A percentile compares a stretch with the other conserved stretches of the same genome.
phyloP scores from a whole-genome alignment of 129 eudicot genomes.

The Silybum marianum region DNA sequence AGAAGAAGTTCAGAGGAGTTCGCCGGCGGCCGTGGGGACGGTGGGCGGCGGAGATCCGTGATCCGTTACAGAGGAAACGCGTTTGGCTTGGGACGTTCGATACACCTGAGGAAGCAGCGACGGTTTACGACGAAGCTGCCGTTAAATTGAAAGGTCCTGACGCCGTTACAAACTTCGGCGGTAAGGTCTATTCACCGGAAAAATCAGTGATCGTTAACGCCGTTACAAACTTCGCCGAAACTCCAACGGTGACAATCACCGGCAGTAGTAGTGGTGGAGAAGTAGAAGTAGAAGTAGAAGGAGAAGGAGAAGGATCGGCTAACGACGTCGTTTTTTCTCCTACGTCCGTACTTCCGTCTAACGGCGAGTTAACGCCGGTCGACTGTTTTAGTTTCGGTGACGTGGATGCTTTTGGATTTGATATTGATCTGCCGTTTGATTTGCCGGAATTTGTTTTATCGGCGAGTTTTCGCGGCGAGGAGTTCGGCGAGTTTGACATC shows the following conservation, averaged over 20 bases:
- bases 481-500: constrained; percentile 55
- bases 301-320: background rate
- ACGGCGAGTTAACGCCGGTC: constrained; percentile 41
- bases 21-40: constrained; percentile 72
- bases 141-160: constrained; percentile 49
- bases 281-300: background rate
- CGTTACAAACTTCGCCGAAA: background rate
- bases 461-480: constrained; percentile 35
- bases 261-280: constrained; percentile 4
- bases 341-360: constrained; percentile 48
- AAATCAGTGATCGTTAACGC: background rate
- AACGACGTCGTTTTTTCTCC: constrained; percentile 49
- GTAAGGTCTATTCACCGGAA: constrained; percentile 4
- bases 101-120: constrained; percentile 68
- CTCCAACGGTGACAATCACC: background rate
- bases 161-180: constrained; percentile 70
- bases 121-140: constrained; percentile 64
- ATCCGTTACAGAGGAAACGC: constrained; percentile 51
- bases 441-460: constrained; percentile 34
- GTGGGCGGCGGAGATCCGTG: constrained; percentile 78
- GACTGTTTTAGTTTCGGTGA: constrained; percentile 40
- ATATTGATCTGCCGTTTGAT: constrained; percentile 35
- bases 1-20: constrained; percentile 52
- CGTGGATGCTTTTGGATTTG: constrained; percentile 49
- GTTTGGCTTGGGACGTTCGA: constrained; percentile 69